Evolutionary conservation across 2,329 filamentous ascomycete genomes (phyloP), one percentile per base, ranked within the genome.

Genomic region (Pezicula rhizophila): DNA sequence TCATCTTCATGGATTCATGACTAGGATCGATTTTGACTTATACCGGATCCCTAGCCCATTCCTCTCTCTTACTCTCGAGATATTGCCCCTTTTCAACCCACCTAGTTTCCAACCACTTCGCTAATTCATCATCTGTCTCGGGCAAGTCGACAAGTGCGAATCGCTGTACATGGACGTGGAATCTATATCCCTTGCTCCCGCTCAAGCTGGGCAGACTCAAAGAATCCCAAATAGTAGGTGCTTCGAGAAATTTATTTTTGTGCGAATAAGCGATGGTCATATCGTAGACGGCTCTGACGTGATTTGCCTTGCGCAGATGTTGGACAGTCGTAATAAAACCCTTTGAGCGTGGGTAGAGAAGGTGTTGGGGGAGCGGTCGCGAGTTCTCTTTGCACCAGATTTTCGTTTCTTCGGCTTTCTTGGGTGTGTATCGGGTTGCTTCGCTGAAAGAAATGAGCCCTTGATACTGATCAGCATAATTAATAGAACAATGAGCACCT

Each of bases 361-460:
- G 70, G 62, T 84, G 76, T 62, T 70, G 69, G 6, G 77, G 78
- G 52, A 79, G 69, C 2, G 73, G 71, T 42, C 71, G 72, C 52
- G 68, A 60, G 55, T 75, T 72, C 51, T 68, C 66, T 47, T 69
- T 68, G 64, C 78, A 82, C 74, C 76, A 82, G 6, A 62, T 59
- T 49, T 68, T 68, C 1, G 78, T 74, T 53, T 75, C 69, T 40
- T 68, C 64, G 54, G 77, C 74, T 62, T 82, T 83, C 48, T 66
- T 59, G 1, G 67, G 66, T 2, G 77, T 82, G 61, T 73, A 82
- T 52, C 80, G 72, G 8, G 79, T 82, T n/a, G 75, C 76, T 67
- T 84, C 80, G 58, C 77, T 80, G 69, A 79, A 84, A 57, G 78
- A 79, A 56, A 85, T 74, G 56, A 84, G 75, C 81, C 79, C 79